Base-by-base conservation (phyloP, 1,139 yeast genomes). In the Debaryomyces sp. region DNA sequence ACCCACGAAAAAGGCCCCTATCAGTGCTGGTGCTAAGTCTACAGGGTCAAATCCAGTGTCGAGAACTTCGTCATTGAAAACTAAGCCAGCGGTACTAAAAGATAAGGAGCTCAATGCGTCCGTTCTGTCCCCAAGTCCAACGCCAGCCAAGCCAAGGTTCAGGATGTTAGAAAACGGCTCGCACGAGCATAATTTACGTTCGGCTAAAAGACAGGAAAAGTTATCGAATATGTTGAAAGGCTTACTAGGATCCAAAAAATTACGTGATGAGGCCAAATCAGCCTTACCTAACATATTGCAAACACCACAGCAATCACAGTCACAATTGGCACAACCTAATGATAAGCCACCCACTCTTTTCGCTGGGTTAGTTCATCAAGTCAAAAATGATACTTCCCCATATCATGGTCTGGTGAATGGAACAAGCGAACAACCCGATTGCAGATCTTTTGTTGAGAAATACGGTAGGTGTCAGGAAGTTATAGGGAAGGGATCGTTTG, bases 161-260 rank as follows among this genome's bases (percentile, higher is more conserved):
- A 59, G 67, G 35, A 70, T 84, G 63, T 64, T 72, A 46, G 90
- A 84, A 43, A 84, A 84, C 54, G 92, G 95, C 2, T 54, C 70
- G 10, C 98, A 92, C 66, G 89, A 84, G 58, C 98, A 92, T 67
- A 84, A 83, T 61, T 74, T 92, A 55, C 79, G 84, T 52, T 82
- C 87, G 41, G 85, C 92, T 9, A 84, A 86, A 60, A 80, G 98
- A 55, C 97, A 91, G 66, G 98, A 92, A 62, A 91, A 90, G 63
- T 74, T 92, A 43, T 81, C 90, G 17, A 84, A 85, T 53, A 89
- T 92, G 96, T 77, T 94, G 55, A 89, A 89, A 58, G 96, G 89
- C 61, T 76, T 90, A 54, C 69, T 92, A 51, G 95, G 92, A 30
- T 91, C 92, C 9, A 87, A 87, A 59, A 88, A 86, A 63, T 75